phyloP scores from a whole-genome alignment of 2,329 filamentous ascomycete genomes.

The Hypoxylon sp. region DNA sequence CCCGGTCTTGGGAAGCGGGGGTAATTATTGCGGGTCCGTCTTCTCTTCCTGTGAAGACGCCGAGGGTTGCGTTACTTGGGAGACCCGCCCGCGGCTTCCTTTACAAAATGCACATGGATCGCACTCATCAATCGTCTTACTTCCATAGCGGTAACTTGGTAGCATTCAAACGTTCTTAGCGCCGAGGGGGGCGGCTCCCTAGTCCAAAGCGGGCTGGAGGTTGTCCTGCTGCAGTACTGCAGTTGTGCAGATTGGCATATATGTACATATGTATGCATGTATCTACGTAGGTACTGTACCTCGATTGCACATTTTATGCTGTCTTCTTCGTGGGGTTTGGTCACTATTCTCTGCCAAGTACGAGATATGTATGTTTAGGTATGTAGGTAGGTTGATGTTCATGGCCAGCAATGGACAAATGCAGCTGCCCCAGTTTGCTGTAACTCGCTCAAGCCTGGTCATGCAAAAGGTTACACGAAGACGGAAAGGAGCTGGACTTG shows the following conservation, averaged over 20 bases:
- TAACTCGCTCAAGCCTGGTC: slow-evolving; percentile 8
- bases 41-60: slow-evolving; percentile 42
- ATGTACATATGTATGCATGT: background rate
- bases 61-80: slow-evolving; percentile 56
- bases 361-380: no score
- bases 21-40: slow-evolving; percentile 39
- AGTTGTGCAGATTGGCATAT: slow-evolving; percentile 14
- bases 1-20: slow-evolving; percentile 39
- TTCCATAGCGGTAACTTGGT: background rate
- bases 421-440: slow-evolving; percentile 30
- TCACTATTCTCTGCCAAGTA: slow-evolving; percentile 12
- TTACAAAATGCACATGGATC: no score
- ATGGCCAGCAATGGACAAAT: slow-evolving; percentile 27
- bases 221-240: slow-evolving; percentile 45
- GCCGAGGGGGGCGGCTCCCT: slow-evolving; percentile 20
- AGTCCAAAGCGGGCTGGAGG: slow-evolving; percentile 47
- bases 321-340: slow-evolving; percentile 12
- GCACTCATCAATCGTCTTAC: slow-evolving; percentile 14
- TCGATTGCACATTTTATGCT: background rate
- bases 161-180: slow-evolving; percentile 18
- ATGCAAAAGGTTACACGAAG: slow-evolving; percentile 22
- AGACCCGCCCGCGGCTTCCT: slow-evolving; percentile 50
- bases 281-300: slow-evolving; percentile 11
- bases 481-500: background rate
- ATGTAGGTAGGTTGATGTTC: no score